A percentile compares a stretch with the other conserved stretches of the same genome.
Conservation (phyloP, 805 yeast species). For the Sugiyamaella chiloensis region DNA sequence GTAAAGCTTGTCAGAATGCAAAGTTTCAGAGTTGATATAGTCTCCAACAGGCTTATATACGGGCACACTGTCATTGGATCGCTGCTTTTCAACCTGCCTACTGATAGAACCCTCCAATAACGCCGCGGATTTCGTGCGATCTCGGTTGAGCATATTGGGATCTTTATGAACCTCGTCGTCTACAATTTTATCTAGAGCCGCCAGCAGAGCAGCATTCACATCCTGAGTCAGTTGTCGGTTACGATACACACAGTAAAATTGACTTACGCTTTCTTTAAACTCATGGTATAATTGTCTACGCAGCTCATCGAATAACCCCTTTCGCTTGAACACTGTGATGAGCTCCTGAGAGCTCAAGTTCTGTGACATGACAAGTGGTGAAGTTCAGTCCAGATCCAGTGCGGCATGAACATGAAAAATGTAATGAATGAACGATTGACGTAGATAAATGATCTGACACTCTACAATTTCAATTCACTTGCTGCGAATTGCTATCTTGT, state of each 20-base stretch:
- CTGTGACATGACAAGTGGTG: conserved; percentile 8
- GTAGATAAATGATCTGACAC: background rate
- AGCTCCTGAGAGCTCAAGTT: conserved; percentile 10
- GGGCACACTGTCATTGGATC: background rate
- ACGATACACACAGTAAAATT: background rate
- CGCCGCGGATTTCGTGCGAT: conserved; percentile 26
- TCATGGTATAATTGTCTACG: conserved; percentile 19
- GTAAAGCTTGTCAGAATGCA: conserved; percentile 13
- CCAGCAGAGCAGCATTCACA: conserved; percentile 14
- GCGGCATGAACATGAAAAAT: no score
- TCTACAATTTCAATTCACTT: conserved; percentile 1
- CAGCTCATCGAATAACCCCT: conserved; percentile 26
- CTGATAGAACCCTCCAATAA: conserved; percentile 25
- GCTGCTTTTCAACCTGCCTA: conserved; percentile 13
- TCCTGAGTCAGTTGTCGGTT: conserved; percentile 7
- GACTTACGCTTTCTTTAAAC: conserved; percentile 24
- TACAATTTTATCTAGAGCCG: conserved; percentile 23
- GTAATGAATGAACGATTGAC: background rate
- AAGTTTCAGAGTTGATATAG: conserved; percentile 19
- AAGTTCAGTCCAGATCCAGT: background rate
- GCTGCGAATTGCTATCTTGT: no score
- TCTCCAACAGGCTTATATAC: conserved; percentile 14
- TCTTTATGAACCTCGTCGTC: conserved; percentile 25
- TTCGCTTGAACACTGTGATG: conserved; percentile 24
- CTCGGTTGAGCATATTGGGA: conserved; percentile 23